A percentile compares a stretch with the other conserved stretches of the same genome.
Conservation (phyloP, 805 yeast species). For the Metschnikowia vanudenii region DNA sequence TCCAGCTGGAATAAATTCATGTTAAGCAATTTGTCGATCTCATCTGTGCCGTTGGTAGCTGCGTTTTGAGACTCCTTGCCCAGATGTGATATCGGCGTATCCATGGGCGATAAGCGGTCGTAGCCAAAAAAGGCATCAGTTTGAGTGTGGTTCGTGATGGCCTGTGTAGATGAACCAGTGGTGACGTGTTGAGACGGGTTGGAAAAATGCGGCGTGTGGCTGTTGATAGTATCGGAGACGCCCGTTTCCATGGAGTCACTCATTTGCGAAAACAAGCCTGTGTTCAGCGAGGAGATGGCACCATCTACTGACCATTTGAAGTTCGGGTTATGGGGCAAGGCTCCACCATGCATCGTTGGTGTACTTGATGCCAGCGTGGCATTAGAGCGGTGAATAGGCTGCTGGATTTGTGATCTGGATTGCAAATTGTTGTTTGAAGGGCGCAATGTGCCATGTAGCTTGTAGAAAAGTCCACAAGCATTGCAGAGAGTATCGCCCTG, state of each 20-base stretch:
- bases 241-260: neutral
- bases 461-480: constrained; percentile 47
- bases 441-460: constrained; percentile 44
- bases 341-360: neutral
- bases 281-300: constrained; percentile 12
- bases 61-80: constrained; percentile 6
- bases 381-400: neutral
- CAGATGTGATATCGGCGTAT: constrained; percentile 1
- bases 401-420: constrained; percentile 1
- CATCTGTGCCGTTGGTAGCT: constrained; percentile 28
- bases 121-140: constrained; percentile 10
- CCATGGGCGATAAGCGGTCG: constrained; percentile 3
- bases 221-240: neutral
- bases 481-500: constrained; percentile 44
- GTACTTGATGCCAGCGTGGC: neutral
- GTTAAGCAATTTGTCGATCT: constrained; percentile 40
- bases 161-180: neutral
- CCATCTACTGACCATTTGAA: constrained; percentile 13
- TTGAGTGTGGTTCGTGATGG: neutral
- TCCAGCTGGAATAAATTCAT: constrained; percentile 40
- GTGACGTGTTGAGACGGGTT: constrained; percentile 4
- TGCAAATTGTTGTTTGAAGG: constrained; percentile 30
- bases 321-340: constrained; percentile 1
- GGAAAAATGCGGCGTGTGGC: neutral
- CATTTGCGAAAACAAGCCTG: constrained; percentile 13